Base-by-base conservation (phyloP, 2,329 filamentous ascomycete species). In the Trichoderma breve region DNA sequence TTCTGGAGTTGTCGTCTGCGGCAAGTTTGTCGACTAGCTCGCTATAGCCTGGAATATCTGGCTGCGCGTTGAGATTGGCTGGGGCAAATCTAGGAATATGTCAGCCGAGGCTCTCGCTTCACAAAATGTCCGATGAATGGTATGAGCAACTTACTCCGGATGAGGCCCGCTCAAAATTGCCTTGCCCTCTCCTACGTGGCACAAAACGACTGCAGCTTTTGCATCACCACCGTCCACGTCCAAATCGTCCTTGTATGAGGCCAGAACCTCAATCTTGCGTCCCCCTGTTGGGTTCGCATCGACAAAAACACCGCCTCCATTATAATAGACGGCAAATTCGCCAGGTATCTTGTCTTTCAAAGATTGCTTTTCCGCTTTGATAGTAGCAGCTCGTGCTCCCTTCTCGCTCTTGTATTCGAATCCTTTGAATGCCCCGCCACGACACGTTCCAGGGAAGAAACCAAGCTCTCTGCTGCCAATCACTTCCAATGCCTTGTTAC, bases 301-400 rank as follows among this genome's bases (percentile, higher is more conserved):
- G 1, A 97, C 93, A 83, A 98, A 99, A 1, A 97, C 90, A 4
- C 96, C 95, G 1, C 96, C 96, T 1, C 96, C 96, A 76, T 99
- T 99, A 81, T 95, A 98, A 79, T 99, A 99, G 15, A 90, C 91
- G 68, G 86, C 85, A 73, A 97, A 93, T 1, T 85, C 84, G 1
- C 89, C 86, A 0, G 91, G 88, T 1, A 92, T 79, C 4, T 83
- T 82, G 0, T 84, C 86, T 0, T 82, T 80, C 73, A 97, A 89
- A 0, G 85, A 84, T 2, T 85, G 85, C 74, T 89, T 89, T 14
- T 88, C 84, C 14, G 96, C 89, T 67, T 85, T 87, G 60, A 98
- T 76, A 71, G 87, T 86, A 0, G 90, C 90, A 3, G 93, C 93
- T 76, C 89, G 88, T 1, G 96, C 93, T 1, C 96, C 96, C 60